phyloP scores from a whole-genome alignment of 805 yeast genomes.

The Blastobotrys parvus region DNA sequence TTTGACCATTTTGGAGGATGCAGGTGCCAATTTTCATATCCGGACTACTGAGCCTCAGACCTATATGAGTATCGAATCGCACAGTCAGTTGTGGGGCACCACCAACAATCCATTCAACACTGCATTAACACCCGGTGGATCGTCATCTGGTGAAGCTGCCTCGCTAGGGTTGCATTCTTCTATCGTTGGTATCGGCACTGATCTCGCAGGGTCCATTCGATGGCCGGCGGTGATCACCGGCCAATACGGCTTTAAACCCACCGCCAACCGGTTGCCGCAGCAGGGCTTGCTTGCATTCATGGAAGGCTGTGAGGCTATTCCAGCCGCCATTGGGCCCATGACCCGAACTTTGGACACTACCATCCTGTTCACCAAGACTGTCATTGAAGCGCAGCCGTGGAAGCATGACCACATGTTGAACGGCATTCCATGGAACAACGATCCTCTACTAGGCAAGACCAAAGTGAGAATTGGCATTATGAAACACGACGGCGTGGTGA shows the following conservation, averaged over 20 bases:
- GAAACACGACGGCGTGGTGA: conserved; percentile 35
- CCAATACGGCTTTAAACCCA: conserved; percentile 41
- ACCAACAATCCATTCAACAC: conserved; percentile 41
- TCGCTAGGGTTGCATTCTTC: conserved; percentile 37
- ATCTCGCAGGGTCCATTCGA: conserved; percentile 47
- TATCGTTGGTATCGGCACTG: conserved; percentile 46
- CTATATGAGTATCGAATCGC: conserved; percentile 42
- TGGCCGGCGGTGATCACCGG: conserved; percentile 40
- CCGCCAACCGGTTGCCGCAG: conserved; percentile 35
- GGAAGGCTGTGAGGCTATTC: conserved; percentile 24
- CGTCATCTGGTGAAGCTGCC: conserved; percentile 53
- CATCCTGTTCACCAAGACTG: conserved; percentile 31
- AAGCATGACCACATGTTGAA: conserved; percentile 35
- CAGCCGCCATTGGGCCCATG: conserved; percentile 44
- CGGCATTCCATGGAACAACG: conserved; percentile 48
- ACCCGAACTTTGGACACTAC: conserved; percentile 32
- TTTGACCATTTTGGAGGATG: conserved; percentile 7
- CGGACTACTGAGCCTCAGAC: conserved; percentile 49
- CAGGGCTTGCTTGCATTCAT: conserved; percentile 28
- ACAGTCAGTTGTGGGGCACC: conserved; percentile 37
- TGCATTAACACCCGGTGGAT: conserved; percentile 43
- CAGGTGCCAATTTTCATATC: conserved; percentile 47
- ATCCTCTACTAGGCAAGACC: conserved; percentile 16
- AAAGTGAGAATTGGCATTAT: conserved; percentile 32
- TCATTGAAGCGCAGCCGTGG: conserved; percentile 37